Base-by-base conservation (phyloP, 1,284 basidiomycete genomes). In the Mycosarcoma mackinlayi region DNA sequence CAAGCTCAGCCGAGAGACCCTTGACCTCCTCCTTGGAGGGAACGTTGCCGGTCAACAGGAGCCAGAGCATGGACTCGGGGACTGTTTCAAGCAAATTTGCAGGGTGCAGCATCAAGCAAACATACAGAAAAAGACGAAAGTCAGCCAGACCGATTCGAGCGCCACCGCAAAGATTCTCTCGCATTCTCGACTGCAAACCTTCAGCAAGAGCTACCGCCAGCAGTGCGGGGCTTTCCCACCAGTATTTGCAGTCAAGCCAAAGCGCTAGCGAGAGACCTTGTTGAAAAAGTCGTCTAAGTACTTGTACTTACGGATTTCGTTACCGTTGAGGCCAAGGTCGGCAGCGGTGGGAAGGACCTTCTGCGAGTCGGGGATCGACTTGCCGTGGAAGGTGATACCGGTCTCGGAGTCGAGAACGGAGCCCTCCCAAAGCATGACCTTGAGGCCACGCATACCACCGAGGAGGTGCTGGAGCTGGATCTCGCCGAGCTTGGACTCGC, bases 31-130 rank as follows among this genome's bases (percentile, higher is more conserved):
- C 78, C 55, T 62, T 60, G 49, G 75, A 61, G 61, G 80, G 80
- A 34, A 80, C 77, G 35, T 80, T 72, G 56, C 77, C 80, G 54
- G 80, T 82, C 51, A 82, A 66, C 51, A 82, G 75, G 54, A 82
- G 80, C 80, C 80, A 82, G 65, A 82, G 79, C 80, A 82, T 82
- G 44, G 78, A 78, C 74, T 82, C 80, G 66, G 80, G 80, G 51
- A 82, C 75, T 77, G 56, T 25, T 28, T 19, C n/a, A 33, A 38
- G 31, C 19, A 18, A 18, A 44, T 34, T 34, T 16, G 44, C 14
- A 34, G 16, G n/a, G n/a, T n/a, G n/a, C n/a, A 34, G 35, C 24
- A 37, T 37, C 21, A 35, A 9, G 18, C 4, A 24, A 18, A n/a
- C 18, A 31, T 21, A 25, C 39, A n/a, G 7, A n/a, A 19, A 25